Conservation (phyloP, 768 basidiomycete genomes). For the Boletus subparvulus region DNA sequence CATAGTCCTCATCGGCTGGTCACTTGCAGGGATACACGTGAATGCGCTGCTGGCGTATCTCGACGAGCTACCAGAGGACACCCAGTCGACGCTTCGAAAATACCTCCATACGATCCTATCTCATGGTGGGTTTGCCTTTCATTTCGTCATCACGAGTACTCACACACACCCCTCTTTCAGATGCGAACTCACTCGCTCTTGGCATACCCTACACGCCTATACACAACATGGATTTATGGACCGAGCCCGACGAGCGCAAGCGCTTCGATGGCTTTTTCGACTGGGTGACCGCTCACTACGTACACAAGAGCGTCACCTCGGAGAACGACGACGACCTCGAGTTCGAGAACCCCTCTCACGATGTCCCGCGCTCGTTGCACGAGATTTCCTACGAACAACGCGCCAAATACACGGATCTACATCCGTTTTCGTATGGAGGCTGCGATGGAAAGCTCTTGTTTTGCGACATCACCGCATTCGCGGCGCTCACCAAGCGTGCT, state of each 20-base stretch:
- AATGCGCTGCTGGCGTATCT: conserved; percentile 13
- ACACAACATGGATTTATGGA: not conserved
- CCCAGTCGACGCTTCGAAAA: conserved; percentile 6
- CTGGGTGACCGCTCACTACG: conserved; percentile 15
- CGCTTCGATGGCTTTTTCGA: conserved; percentile 17
- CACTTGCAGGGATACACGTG: conserved; percentile 14
- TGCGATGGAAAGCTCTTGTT: conserved; percentile 14
- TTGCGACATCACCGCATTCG: conserved; percentile 11
- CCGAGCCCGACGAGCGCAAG: conserved; percentile 2
- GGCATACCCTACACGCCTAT: conserved; percentile 4
- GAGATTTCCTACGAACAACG: conserved; percentile 16
- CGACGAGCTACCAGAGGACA: conserved; percentile 8
- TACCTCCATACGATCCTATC: conserved; percentile 21
- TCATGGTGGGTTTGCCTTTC: conserved; percentile 12
- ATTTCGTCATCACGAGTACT: not conserved
- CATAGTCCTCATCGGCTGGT: conserved; percentile 22
- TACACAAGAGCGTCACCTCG: conserved; percentile 17
- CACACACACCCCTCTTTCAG: not conserved
- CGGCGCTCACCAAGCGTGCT: conserved; percentile 11
- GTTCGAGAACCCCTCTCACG: conserved; percentile 3
- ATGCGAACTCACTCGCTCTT: not conserved
- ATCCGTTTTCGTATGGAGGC: not conserved
- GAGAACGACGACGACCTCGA: conserved; percentile 18
- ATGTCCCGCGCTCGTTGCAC: conserved; percentile 8
- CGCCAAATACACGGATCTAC: conserved; percentile 6